Base-by-base conservation (phyloP, 768 basidiomycete genomes). In the Lactarius psammicola region DNA sequence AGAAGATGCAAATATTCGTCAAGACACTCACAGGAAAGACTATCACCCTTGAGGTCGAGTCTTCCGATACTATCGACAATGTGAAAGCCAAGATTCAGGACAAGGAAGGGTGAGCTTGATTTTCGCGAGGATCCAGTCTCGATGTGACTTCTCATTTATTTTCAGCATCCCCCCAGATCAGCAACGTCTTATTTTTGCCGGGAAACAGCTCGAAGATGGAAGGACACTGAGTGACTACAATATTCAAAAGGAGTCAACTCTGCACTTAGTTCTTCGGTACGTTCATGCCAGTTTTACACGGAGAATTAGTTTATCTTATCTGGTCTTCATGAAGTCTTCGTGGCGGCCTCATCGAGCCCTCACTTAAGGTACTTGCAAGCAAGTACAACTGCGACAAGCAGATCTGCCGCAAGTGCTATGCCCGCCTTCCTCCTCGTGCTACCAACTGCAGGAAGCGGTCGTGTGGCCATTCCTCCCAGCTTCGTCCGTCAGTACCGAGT, bases 351-450 rank as follows among this genome's bases (percentile, higher is more conserved):
- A 98, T 99, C 71, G 97, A 99, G 82, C 97, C 97, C 68, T 98
- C 97, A 70, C 82, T 99, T 75, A 98, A 98, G 81, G 94, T 94
- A 49, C 87, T 98, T 67, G 97, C 97, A 65, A 85, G 89, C 77
- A 96, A 96, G 79, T 97, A 95, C 87, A 98, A 98, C 82, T 98
- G 95, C 78, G 94, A 97, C 81, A 96, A 96, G 85, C 93, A 95
- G 78, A 98, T 98, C 74, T 98, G 97, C 86, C 94, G 97, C 79
- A 98, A 98, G 80, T 98, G 97, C 84, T 98, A 98, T 79, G 97
- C 97, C 54, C 96, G 97, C 73, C 96, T 98, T 73, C 96, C 97
- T 70, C 96, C 95, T 61, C 94, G 97, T 77, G 97, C 97, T 42
- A 98, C 95, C 82, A 98, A 99, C 87, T 98, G 97, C 88, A 85